A percentile compares a stretch with the other conserved stretches of the same genome.
phyloP scores from a whole-genome alignment of 2,329 filamentous ascomycete genomes.

The Aspergillus viridinutans region DNA sequence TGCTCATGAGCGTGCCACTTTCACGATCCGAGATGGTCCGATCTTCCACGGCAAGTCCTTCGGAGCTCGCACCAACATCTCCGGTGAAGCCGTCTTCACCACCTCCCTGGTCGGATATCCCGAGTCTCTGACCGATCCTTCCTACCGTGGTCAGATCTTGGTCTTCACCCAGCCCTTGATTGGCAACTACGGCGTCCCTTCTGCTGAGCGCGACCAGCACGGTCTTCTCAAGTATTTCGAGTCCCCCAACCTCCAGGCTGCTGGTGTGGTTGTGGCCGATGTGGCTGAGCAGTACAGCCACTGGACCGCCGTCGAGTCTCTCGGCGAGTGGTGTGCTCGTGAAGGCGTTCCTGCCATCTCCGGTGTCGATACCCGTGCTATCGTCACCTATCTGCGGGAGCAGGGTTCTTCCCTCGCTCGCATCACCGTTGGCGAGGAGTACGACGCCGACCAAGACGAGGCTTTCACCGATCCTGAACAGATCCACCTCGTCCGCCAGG shows the following conservation, averaged over 20 bases:
- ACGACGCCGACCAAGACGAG: conserved; percentile 97
- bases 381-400: conserved; percentile 93
- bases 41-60: conserved; percentile 96
- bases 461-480: conserved; percentile 90
- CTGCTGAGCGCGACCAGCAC: conserved; percentile 74
- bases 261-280: conserved; percentile 92
- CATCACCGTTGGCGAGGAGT: conserved; percentile 94
- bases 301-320: conserved; percentile 95
- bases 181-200: conserved; percentile 97
- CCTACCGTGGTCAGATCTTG: conserved; percentile 77
- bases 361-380: conserved; percentile 92
- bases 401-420: conserved; percentile 92
- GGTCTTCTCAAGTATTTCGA: conserved; percentile 97
- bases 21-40: conserved; percentile 93
- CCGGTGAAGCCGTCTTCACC: conserved; percentile 97
- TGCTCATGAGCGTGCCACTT: conserved; percentile 75
- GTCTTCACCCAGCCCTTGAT: conserved; percentile 98
- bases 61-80: conserved; percentile 93
- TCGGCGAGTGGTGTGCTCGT: conserved; percentile 90
- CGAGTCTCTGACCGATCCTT: conserved; percentile 72
- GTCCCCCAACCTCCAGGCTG: conserved; percentile 94
- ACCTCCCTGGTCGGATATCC: conserved; percentile 97
- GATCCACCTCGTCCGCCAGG: conserved; percentile 93
- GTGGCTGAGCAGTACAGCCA: conserved; percentile 93
- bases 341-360: conserved; percentile 96